A percentile compares a stretch with the other conserved stretches of the same genome.
Conservation (phyloP, 2,329 filamentous ascomycete genomes). For the Fusarium duplospermum region DNA sequence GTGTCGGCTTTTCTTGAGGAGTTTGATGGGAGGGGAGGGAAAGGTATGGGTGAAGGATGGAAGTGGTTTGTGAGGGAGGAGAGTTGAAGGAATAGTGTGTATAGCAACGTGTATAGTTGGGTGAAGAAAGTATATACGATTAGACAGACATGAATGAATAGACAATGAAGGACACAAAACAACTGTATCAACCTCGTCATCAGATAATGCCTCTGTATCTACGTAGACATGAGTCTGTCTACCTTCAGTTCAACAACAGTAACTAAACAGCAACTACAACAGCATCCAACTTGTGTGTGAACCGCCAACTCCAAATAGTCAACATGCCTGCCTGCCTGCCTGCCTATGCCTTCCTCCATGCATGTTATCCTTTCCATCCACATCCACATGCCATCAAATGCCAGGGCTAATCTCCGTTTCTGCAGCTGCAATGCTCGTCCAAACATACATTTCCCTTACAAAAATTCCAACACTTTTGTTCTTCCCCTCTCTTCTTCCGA, state of each 20-base stretch:
- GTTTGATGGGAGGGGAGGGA: conserved; percentile 23
- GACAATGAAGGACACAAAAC: background rate
- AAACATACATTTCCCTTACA: conserved; percentile 12
- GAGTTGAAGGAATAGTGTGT: background rate
- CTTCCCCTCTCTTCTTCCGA: conserved; percentile 4
- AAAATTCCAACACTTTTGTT: conserved; percentile 4
- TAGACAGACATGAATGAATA: background rate
- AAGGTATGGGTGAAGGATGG: conserved; percentile 14
- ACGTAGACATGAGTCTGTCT: conserved; percentile 21
- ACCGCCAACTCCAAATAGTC: background rate
- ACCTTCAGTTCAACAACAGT: conserved; percentile 8
- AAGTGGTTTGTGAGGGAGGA: conserved; percentile 28
- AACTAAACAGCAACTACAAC: background rate
- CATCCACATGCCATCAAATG: background rate
- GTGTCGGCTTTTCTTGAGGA: conserved; percentile 53
- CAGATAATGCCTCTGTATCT: conserved; percentile 21
- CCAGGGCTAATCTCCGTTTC: background rate
- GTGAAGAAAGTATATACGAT: background rate
- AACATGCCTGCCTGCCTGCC: background rate
- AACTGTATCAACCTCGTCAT: conserved; percentile 14
- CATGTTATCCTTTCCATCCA: conserved; percentile 2
- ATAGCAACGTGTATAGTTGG: background rate
- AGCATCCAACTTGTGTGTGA: conserved; percentile 8
- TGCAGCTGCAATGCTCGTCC: conserved; percentile 10
- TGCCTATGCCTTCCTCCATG: background rate